Evolutionary conservation across 805 yeast species (phyloP), one percentile per base, ranked within the genome.

Genomic region (Suhomyces xylopsoci): DNA sequence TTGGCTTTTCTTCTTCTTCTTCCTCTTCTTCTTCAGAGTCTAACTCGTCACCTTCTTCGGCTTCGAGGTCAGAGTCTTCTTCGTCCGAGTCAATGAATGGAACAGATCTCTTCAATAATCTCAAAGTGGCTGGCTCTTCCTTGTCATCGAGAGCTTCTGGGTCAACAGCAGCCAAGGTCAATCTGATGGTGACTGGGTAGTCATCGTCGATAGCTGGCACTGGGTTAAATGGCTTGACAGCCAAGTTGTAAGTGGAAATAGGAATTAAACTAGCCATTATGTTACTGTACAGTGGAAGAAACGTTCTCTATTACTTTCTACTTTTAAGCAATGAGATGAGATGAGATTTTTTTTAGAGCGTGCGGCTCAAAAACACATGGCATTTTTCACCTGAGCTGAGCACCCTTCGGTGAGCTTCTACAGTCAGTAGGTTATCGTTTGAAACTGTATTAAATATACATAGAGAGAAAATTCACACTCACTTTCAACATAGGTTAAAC

Each of bases 81-180:
- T 65, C 72, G n/a, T 67, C 73, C 44, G 73, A 79, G 49, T 76
- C 80, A 49, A 69, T 58, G 58, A 71, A 64, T 25, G 70, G 68
- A 45, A 72, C 77, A 69, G 79, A 69, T 67, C 84, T 85, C 82
- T 90, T 91, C 69, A 93, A 81, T 66, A 93, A 81, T 78, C 96
- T 87, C 67, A 94, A 81, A 63, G 97, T 90, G 30, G 96, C 85
- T 60, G 98, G 97, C 62, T 81, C 85, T 59, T 80, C 84, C 63
- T 83, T 83, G 58, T 85, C 91, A 63, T 90, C 97, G 62, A 82
- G 84, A 28, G 96, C 80, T 65, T 85, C 88, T 57, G 97, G 96
- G 74, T 93, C 97, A 64, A 94, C 80, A 55, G 99, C 96, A 58
- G 97, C 99, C 82, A 93, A 81, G 50, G 98, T 92, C 64, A 93